Percentiles rank a stretch among this genome's conserved stretches.
Conservation (phyloP, 495 filamentous ascomycete genomes). For the Pseudoneurospora amorphoporcata region DNA sequence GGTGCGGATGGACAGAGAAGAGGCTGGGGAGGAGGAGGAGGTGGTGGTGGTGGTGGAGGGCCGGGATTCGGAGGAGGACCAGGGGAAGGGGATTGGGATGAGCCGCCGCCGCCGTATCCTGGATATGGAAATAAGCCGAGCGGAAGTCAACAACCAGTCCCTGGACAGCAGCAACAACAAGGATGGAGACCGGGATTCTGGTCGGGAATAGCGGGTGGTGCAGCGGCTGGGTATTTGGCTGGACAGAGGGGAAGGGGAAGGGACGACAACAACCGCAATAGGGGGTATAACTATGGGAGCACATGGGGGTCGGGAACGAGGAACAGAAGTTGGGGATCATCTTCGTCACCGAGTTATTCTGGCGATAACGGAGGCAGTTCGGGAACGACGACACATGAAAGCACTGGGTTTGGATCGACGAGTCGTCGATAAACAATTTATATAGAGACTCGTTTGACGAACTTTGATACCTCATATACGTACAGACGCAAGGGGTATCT, state of each 20-base stretch:
- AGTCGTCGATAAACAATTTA: slow-evolving; percentile 41
- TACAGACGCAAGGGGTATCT: background rate
- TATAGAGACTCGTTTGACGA: background rate
- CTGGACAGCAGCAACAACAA: slow-evolving; percentile 15
- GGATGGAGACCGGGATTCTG: slow-evolving; percentile 84
- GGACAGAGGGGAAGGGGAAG: slow-evolving; percentile 39
- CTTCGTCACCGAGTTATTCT: slow-evolving; percentile 23
- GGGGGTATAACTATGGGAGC: slow-evolving; percentile 16
- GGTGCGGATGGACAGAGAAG: slow-evolving; percentile 9
- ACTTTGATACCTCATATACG: background rate
- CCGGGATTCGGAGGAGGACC: slow-evolving; percentile 39
- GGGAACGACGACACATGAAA: slow-evolving; percentile 50
- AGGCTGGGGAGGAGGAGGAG: slow-evolving; percentile 16
- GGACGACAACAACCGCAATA: slow-evolving; percentile 14
- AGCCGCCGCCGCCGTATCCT: slow-evolving; percentile 49
- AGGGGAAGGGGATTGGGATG: slow-evolving; percentile 38
- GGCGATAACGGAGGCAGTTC: slow-evolving; percentile 27
- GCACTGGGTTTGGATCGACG: slow-evolving; percentile 87
- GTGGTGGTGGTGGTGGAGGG: slow-evolving; percentile 21
- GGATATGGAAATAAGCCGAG: slow-evolving; percentile 13
- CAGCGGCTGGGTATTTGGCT: slow-evolving; percentile 57
- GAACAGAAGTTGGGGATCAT: slow-evolving; percentile 7
- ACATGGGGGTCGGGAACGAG: slow-evolving; percentile 22
- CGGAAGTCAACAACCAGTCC: slow-evolving; percentile 10
- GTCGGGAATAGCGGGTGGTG: slow-evolving; percentile 63